Evolutionary conservation across 108 stramenopile species (phyloP).

Genomic region (Thalassiosira profunda): DNA sequence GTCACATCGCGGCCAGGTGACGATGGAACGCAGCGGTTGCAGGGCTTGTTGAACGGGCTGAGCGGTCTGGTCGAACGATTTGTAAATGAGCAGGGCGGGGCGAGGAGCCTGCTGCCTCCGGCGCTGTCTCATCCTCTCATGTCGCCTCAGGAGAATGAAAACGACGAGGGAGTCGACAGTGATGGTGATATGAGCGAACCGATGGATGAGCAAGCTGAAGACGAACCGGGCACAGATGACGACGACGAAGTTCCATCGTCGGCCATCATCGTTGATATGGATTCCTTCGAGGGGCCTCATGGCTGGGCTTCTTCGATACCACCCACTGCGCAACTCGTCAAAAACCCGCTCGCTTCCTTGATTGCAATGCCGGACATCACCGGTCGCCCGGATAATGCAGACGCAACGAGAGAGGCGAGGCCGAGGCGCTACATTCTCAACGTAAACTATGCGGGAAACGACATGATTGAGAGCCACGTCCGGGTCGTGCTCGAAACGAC

Average conservation of each 20-base stretch:
- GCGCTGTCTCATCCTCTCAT: slow-evolving; percentile 53
- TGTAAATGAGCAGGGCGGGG: slow-evolving; percentile 45
- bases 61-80: slow-evolving; percentile 50
- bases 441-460: slow-evolving; percentile 88
- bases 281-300: slow-evolving; percentile 50
- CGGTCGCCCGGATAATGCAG: slow-evolving; percentile 6
- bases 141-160: slow-evolving; percentile 35
- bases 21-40: slow-evolving; percentile 45
- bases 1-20: slow-evolving; percentile 34
- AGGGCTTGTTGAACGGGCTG: slow-evolving; percentile 53
- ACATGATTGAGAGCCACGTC: slow-evolving; percentile 80
- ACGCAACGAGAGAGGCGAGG: not conserved
- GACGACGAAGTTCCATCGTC: slow-evolving; percentile 2
- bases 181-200: slow-evolving; percentile 31
- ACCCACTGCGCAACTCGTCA: slow-evolving; percentile 14
- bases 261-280: slow-evolving; percentile 26
- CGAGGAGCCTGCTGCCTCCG: slow-evolving; percentile 66
- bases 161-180: slow-evolving; percentile 7
- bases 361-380: slow-evolving; percentile 55
- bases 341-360: slow-evolving; percentile 68
- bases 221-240: slow-evolving; percentile 18
- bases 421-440: slow-evolving; percentile 69
- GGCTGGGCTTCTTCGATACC: slow-evolving; percentile 32
- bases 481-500: slow-evolving; percentile 55
- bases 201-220: slow-evolving; percentile 28